Percentiles rank a stretch among this genome's conserved stretches.
These are phyloP conservation scores for Penicillium ochrochloron DNA, from an alignment of 495 filamentous ascomycete species.

Conservation along the genomic window DNA sequence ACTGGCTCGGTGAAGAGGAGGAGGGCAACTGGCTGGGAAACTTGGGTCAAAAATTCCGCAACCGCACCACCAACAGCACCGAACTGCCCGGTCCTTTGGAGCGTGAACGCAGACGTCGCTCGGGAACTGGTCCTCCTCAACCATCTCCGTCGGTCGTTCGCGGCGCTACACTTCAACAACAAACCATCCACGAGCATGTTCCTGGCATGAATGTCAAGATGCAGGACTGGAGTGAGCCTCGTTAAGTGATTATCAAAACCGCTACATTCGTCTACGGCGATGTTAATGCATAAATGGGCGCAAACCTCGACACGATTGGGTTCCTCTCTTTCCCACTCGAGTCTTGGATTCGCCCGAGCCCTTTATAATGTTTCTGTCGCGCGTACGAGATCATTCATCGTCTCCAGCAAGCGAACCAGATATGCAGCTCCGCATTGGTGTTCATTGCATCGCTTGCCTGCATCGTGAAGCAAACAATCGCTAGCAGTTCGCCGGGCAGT, in stretches of 20 bases:
- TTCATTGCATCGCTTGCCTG: not conserved
- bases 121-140: conserved; percentile 67
- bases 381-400: too few species aligned
- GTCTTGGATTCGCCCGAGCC: not conserved
- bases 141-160: conserved; percentile 49
- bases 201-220: conserved; percentile 47
- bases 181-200: conserved; percentile 41
- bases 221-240: conserved; percentile 45
- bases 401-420: not conserved
- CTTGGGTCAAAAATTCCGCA: conserved; percentile 61
- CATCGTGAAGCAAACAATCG: conserved; percentile 2
- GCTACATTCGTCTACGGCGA: not conserved
- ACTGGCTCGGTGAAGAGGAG: conserved; percentile 72
- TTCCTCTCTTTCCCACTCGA: not conserved
- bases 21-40: conserved; percentile 64
- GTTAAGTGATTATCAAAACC: conserved; percentile 31
- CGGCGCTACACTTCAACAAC: conserved; percentile 42
- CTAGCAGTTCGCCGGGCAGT: not conserved
- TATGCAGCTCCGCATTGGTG: not conserved
- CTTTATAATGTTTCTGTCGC: not conserved
- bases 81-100: conserved; percentile 62
- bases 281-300: not conserved
- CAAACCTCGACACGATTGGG: not conserved
- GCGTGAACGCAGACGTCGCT: conserved; percentile 68
- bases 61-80: conserved; percentile 32